Conservation (phyloP, 495 filamentous ascomycete genomes). For the Clohesyomyces aquaticus region DNA sequence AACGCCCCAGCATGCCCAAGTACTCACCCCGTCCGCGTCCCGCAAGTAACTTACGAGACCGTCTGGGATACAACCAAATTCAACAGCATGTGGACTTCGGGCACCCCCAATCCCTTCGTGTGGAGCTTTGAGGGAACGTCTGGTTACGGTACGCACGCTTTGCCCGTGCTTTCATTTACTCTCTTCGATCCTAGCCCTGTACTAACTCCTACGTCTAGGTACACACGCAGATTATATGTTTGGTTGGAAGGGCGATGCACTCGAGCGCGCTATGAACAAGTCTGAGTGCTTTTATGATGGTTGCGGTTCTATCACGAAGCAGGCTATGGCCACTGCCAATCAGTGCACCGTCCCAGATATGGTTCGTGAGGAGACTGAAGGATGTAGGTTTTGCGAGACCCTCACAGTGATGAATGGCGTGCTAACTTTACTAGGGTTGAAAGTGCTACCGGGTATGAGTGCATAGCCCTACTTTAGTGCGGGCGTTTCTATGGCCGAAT, state of each 20-base stretch:
- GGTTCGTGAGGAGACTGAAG: constrained; percentile 27
- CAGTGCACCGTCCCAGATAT: constrained; percentile 31
- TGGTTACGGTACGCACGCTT: constrained; percentile 21
- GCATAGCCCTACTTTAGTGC: too few species aligned
- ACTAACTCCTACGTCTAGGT: too few species aligned
- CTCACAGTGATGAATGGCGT: too few species aligned
- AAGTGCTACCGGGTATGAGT: too few species aligned
- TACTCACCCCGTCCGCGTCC: constrained; percentile 32
- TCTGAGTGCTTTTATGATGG: constrained; percentile 35
- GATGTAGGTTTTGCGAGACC: constrained; percentile 28
- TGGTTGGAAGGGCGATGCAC: constrained; percentile 35
- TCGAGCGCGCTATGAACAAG: constrained; percentile 35
- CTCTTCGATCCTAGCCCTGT: too few species aligned
- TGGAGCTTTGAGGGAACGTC: constrained; percentile 26
- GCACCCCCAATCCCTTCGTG: constrained; percentile 25
- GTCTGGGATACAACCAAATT: constrained; percentile 34
- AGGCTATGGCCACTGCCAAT: constrained; percentile 26
- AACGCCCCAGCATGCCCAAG: constrained; percentile 29
- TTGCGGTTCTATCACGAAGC: constrained; percentile 31
- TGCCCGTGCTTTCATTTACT: too few species aligned
- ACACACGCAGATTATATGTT: constrained; percentile 39
- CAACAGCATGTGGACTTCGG: constrained; percentile 32
- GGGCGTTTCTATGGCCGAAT: too few species aligned
- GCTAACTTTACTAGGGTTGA: too few species aligned
- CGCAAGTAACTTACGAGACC: constrained; percentile 36